Base-by-base conservation (phyloP, 1,284 basidiomycete genomes). In the Sanguinoderma infundibulare region DNA sequence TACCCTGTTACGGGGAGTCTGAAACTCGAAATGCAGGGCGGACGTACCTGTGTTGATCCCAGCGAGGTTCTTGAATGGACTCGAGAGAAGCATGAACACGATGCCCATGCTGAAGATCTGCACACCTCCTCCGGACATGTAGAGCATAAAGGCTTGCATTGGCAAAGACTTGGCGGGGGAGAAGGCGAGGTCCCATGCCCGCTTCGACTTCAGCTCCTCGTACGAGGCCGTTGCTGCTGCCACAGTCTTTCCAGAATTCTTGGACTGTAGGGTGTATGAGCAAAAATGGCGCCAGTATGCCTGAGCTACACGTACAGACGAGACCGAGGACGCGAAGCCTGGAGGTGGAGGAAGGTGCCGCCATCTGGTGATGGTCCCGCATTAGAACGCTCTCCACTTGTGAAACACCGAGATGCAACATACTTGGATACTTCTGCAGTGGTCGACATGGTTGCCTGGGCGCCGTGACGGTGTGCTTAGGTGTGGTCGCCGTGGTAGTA, bases 101-200 rank as follows among this genome's bases (percentile, higher is more conserved):
- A 95, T 96, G 47, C 94, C 94, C 79, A 96, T 93, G 74, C 93
- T 95, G 76, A 96, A 96, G 54, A 97, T 91, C 77, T 97, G 95
- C 12, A 96, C 90, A 47, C 94, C 92, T 28, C 92, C 90, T 42
- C 95, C 95, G 26, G 94, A 96, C 89, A 97, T 96, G 84, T 96
- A 97, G 46, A 97, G 83, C 95, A 97, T 96, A 79, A 97, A 91
- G 1, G 88, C 93, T 73, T 96, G 94, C 95, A 96, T 96, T 4
- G 95, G 95, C 24, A 97, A 82, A 12, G 88, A 87, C 75, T 96
- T 96, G 44, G 92, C 92, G 0, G 94, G 94, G 46, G 87, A 81
- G 56, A 91, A 83, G 39, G 94, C 94, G 55, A 95, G 80, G 66
- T 95, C 94, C 93, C 95, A 95, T 57, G 95, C 94, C 46, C 94